A percentile compares a stretch with the other conserved stretches of the same genome.
Conservation (phyloP, 2,329 filamentous ascomycete genomes). For the Fusarium camptoceras region DNA sequence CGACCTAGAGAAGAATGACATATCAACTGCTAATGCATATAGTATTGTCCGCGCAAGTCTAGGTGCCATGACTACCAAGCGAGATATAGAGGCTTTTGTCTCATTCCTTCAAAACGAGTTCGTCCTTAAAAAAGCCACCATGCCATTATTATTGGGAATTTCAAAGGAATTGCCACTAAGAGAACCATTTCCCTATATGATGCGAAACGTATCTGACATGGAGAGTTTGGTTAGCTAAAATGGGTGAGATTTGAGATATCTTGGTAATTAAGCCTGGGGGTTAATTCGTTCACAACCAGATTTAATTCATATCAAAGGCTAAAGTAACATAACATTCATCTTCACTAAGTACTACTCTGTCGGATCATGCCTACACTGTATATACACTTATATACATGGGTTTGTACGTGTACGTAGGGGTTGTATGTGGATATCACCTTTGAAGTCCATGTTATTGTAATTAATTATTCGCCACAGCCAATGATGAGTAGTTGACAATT, state of each 20-base stretch:
- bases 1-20: neutral
- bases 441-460: neutral
- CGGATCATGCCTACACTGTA: no score
- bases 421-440: neutral
- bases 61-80: constrained; percentile 69
- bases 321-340: neutral
- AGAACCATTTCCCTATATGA: constrained; percentile 23
- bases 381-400: neutral
- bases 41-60: constrained; percentile 71
- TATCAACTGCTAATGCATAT: constrained; percentile 15
- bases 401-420: neutral
- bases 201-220: constrained; percentile 10
- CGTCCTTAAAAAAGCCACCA: constrained; percentile 1
- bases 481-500: neutral
- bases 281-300: neutral
- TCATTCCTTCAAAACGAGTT: constrained; percentile 55
- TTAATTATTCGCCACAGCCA: neutral
- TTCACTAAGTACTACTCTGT: no score
- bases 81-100: constrained; percentile 64
- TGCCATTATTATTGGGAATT: constrained; percentile 22
- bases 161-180: constrained; percentile 27
- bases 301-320: neutral
- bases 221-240: neutral
- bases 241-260: neutral
- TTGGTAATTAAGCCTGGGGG: neutral